Evolutionary conservation across 1,139 yeast species (phyloP).

Genomic region (Kodamaea anthophila): DNA sequence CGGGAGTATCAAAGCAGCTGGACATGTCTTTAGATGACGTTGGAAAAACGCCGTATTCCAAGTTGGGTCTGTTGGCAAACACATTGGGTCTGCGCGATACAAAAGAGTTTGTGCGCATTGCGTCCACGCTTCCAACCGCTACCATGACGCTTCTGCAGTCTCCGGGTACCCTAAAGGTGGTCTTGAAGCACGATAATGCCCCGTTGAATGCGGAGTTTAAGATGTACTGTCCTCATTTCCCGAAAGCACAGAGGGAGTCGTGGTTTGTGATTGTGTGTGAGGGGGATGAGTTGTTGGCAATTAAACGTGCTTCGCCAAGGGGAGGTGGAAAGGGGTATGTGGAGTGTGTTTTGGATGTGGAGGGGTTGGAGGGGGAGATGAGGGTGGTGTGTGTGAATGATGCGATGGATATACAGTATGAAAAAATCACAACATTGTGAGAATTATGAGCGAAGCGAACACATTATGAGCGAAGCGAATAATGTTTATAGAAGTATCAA

Average conservation of each 20-base stretch:
- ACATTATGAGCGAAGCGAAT: too few species aligned
- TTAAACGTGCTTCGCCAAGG: conserved; percentile 66
- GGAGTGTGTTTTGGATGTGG: conserved; percentile 40
- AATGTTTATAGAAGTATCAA: too few species aligned
- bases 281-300: conserved; percentile 44
- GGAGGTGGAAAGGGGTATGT: conserved; percentile 36
- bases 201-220: conserved; percentile 56
- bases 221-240: conserved; percentile 74
- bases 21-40: conserved; percentile 13
- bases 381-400: conserved; percentile 55
- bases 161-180: conserved; percentile 32
- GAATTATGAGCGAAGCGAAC: too few species aligned
- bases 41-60: conserved; percentile 20
- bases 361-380: conserved; percentile 42
- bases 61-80: conserved; percentile 27
- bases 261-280: conserved; percentile 78
- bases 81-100: conserved; percentile 23
- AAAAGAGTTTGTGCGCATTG: conserved; percentile 37
- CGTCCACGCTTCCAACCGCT: conserved; percentile 46
- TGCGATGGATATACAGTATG: conserved; percentile 51
- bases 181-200: conserved; percentile 46
- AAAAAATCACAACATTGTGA: too few species aligned
- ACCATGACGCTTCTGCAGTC: conserved; percentile 29
- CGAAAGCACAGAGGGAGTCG: conserved; percentile 86
- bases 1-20: conserved; percentile 43